Evolutionary conservation across 2,329 filamentous ascomycete species (phyloP), one percentile per base, ranked within the genome.

Genomic region (Ploettnerulaceae sp.): DNA sequence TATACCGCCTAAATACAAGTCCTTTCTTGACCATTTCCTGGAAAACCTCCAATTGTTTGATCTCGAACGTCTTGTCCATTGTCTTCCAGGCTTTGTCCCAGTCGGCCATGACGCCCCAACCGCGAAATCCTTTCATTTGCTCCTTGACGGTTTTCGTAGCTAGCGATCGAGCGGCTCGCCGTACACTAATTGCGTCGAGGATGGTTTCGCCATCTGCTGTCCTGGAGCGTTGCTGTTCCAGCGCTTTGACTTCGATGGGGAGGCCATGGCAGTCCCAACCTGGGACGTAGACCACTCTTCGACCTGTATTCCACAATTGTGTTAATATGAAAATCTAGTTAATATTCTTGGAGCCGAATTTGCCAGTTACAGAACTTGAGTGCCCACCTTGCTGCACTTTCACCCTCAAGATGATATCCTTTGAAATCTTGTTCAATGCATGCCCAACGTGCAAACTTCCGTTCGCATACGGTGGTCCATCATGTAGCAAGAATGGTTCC

Each of bases 221-320:
- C 47, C 26, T 51, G 49, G n/a, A n/a, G 28, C 53, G 53, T 15
- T 57, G 47, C 47, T 57, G 60, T 31, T 59, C 64, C 12, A 98
- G 75, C 18, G 90, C 93, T 69, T 97, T 98, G 59, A 97, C 76
- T 73, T 98, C 93, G 62, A 98, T 98, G 1, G 93, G 93, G 38
- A 98, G 75, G 0, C 93, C 93, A 71, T 98, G 93, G 57, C 93
- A 98, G 65, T 98, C 94, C 93, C 93, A 98, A 35, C 93, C 91
- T 2, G 93, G 93, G 12, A 89, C 74, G 62, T 94, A 98, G 29
- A 81, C 74, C 25, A 97, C 82, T 52, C 79, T 75, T 57, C 78
- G 82, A 14, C 88, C 60, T 68, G 24, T 20, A 52, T 14, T 29
- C 20, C 12, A 11, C 12, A 9, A 22, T 28, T 15, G 43, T 25